These are phyloP conservation scores for Lepiota venenata DNA, from an alignment of 768 basidiomycete species.

Conservation along the genomic window DNA sequence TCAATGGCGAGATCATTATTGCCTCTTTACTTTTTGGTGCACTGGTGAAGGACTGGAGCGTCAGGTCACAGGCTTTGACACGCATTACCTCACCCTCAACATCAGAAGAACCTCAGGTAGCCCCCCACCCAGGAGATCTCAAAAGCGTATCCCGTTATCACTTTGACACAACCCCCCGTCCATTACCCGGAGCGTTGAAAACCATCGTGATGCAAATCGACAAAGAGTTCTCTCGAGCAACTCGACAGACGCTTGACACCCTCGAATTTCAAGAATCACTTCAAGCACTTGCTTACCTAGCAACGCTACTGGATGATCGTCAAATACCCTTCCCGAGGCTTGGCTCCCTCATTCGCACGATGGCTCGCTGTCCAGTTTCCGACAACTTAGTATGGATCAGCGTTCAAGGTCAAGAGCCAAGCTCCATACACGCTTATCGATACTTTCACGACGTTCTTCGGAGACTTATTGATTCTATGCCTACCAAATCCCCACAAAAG, in stretches of 20 bases:
- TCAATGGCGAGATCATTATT: slow-evolving; percentile 80
- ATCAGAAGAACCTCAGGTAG: not conserved
- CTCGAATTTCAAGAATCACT: slow-evolving; percentile 35
- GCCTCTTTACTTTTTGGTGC: slow-evolving; percentile 67
- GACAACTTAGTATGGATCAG: slow-evolving; percentile 36
- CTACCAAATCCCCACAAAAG: slow-evolving; percentile 12
- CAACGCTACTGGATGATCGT: slow-evolving; percentile 45
- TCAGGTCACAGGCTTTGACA: not conserved
- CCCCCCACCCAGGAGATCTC: slow-evolving; percentile 11
- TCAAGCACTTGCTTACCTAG: slow-evolving; percentile 62
- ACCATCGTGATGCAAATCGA: not conserved
- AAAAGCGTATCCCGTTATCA: slow-evolving; percentile 13
- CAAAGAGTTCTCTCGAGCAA: slow-evolving; percentile 12
- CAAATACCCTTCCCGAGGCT: slow-evolving; percentile 44
- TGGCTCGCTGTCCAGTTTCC: slow-evolving; percentile 44
- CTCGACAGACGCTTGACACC: slow-evolving; percentile 24
- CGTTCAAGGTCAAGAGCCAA: slow-evolving; percentile 19
- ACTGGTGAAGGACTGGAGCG: slow-evolving; percentile 62
- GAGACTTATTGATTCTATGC: slow-evolving; percentile 34
- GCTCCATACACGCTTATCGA: slow-evolving; percentile 34
- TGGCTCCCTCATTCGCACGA: slow-evolving; percentile 39
- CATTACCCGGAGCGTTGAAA: not conserved
- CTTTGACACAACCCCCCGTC: not conserved
- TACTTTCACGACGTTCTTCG: slow-evolving; percentile 49
- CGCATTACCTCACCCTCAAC: not conserved